Percentiles rank a stretch among this genome's conserved stretches.
Evolutionary conservation across 176 grass and related monocot species (phyloP).

Genomic region (Aegilops tauschii): DNA sequence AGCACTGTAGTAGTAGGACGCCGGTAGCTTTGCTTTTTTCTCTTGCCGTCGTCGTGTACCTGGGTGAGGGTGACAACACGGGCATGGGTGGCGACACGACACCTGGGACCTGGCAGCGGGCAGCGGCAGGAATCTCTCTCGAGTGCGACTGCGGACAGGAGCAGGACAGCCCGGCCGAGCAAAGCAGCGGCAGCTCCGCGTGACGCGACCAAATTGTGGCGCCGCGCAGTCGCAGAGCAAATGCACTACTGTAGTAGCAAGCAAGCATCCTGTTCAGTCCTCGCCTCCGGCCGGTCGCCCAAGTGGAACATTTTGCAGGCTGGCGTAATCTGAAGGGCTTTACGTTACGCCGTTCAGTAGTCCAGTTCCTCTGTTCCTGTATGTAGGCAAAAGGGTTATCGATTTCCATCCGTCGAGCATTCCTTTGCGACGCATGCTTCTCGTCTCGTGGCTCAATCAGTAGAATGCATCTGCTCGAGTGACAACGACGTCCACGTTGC

Average conservation of each 20-base stretch:
- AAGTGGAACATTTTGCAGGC: background rate
- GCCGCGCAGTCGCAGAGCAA: background rate
- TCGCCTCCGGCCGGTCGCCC: constrained; percentile 18
- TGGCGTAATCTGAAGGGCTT: too few species aligned
- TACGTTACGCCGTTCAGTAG: too few species aligned
- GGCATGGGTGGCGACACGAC: constrained; percentile 10
- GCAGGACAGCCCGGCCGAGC: constrained; percentile 31
- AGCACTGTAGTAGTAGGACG: background rate
- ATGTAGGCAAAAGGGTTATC: background rate
- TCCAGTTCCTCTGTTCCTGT: background rate
- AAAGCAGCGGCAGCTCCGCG: constrained; percentile 52
- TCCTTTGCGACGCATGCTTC: background rate
- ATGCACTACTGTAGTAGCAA: background rate
- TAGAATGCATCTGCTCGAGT: background rate
- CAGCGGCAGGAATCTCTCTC: constrained; percentile 36
- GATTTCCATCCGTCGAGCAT: background rate
- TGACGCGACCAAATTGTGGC: constrained; percentile 45
- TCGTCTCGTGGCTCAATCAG: background rate
- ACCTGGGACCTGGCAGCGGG: constrained; percentile 15
- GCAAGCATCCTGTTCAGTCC: background rate
- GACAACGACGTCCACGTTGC: background rate
- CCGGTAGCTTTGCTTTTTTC: background rate
- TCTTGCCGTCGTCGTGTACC: background rate
- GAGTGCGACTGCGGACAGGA: constrained; percentile 17
- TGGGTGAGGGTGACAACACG: constrained; percentile 49